Base-by-base conservation (phyloP, 768 basidiomycete genomes). In the Lentinus brumalis region DNA sequence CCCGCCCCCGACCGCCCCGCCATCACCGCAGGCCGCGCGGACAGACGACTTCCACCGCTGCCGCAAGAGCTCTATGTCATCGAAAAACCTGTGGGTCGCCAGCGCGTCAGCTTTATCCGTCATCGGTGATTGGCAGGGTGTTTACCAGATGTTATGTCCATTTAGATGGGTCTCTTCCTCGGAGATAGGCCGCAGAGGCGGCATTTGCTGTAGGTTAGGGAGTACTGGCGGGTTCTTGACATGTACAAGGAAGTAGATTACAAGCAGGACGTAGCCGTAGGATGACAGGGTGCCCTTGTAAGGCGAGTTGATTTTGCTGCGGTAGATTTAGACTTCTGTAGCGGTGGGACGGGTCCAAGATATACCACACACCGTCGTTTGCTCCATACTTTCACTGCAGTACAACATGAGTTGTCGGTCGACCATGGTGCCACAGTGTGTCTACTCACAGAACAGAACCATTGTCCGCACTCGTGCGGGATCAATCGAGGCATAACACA, bases 401-500 rank as follows among this genome's bases (percentile, higher is more conserved):
- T 30, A 53, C 46, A 42, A 41, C 46, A 32, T 55, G 21, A 14
- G 31, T 9, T n/a, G n/a, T 12, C 56, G 42, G 38, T 35, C 29
- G 26, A 65, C 49, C 38, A 21, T 38, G 56, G 51, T 47, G 50
- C 55, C 51, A 56, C 45, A 70, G 58, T 50, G n/a, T n/a, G 60
- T 40, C 35, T 12, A 89, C 96, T 83, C 75, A 98, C 96, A 86
- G 77, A 99, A 98, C 55, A 99, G 81, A 55, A 99, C 96, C 76
- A 99, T 79, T 0, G 94, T 96, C 66, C 95, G 83, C 59, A 99
- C 89, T 68, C 96, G 86, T 44, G 93, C 88, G 8, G 95, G 94
- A 75, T 99, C 96, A 70, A 98, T 86, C 82, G 94, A 94, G 66
- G 96, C 96, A 76, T 99, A 99, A 72, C 94, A 98, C 85, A 96